Conservation (phyloP, 257 asterid genomes). For the Nicotiana benthamiana region DNA sequence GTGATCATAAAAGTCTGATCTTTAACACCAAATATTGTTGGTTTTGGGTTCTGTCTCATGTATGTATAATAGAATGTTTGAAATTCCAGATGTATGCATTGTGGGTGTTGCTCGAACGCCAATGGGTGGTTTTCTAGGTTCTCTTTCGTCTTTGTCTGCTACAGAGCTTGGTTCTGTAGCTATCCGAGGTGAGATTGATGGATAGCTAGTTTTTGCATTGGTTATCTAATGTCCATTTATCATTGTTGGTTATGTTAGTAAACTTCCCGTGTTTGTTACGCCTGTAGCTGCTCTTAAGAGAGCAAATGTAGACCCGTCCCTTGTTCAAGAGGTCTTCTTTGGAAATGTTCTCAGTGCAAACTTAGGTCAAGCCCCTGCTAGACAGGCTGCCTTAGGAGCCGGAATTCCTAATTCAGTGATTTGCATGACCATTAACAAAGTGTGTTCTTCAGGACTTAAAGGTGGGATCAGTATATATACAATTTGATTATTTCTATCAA, state of each 20-base stretch:
- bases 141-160: slow-evolving; percentile 80
- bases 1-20: neutral
- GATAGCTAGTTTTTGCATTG: neutral
- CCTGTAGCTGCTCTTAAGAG: slow-evolving; percentile 77
- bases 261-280: neutral
- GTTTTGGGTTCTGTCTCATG: neutral
- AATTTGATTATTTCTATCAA: neutral
- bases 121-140: slow-evolving; percentile 79
- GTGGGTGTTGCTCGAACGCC: slow-evolving; percentile 98
- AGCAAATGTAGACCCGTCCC: slow-evolving; percentile 71
- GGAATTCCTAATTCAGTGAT: slow-evolving; percentile 76
- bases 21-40: neutral
- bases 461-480: slow-evolving; percentile 35
- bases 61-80: neutral
- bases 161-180: slow-evolving; percentile 92
- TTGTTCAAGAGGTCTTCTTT: slow-evolving; percentile 88
- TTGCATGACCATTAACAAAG: slow-evolving; percentile 93
- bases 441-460: slow-evolving; percentile 95
- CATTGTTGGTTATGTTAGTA: neutral
- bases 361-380: slow-evolving; percentile 99
- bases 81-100: slow-evolving; percentile 72
- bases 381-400: slow-evolving; percentile 96
- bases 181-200: slow-evolving; percentile 39
- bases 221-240: neutral
- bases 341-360: slow-evolving; percentile 96